Evolutionary conservation across 177 flowering plant species (phyloP).

Genomic region (Telopea speciosissima): DNA sequence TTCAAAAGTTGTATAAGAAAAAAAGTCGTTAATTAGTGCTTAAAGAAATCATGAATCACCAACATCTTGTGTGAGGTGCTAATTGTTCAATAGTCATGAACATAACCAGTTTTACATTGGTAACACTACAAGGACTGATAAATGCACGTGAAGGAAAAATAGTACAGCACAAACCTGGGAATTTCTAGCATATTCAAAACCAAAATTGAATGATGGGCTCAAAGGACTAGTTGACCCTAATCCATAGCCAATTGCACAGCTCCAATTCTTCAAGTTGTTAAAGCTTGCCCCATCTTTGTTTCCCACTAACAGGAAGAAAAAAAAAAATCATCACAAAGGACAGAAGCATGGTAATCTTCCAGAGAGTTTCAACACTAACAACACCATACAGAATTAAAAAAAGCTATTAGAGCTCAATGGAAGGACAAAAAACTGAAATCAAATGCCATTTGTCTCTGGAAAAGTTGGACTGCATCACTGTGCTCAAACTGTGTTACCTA

Average conservation of each 20-base stretch:
- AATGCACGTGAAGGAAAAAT: neutral
- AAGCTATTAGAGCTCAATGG: neutral
- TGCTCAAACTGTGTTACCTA: neutral
- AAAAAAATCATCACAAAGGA: conserved; percentile 5
- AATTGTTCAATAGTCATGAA: too few relatives aligned
- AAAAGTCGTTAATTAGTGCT: conserved; percentile 8
- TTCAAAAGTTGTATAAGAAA: conserved; percentile 5
- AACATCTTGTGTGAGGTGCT: neutral
- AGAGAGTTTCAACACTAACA: neutral
- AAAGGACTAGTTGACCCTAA: conserved; percentile 77
- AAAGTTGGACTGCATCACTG: neutral
- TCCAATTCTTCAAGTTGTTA: conserved; percentile 65
- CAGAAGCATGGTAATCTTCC: neutral
- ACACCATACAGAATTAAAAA: neutral
- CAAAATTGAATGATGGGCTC: conserved; percentile 90
- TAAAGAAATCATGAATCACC: neutral
- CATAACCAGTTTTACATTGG: neutral
- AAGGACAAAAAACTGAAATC: neutral
- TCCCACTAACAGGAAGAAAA: conserved; percentile 37
- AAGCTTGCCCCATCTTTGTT: conserved; percentile 37
- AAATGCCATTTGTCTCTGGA: neutral
- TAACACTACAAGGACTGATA: neutral
- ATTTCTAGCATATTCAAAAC: conserved; percentile 77
- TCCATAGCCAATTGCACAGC: conserved; percentile 82
- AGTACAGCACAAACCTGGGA: conserved; percentile 54